These are phyloP conservation scores for Xenosphaeropsis pyriputrescens DNA, from an alignment of 2,329 filamentous ascomycete species.

Conservation along the genomic window DNA sequence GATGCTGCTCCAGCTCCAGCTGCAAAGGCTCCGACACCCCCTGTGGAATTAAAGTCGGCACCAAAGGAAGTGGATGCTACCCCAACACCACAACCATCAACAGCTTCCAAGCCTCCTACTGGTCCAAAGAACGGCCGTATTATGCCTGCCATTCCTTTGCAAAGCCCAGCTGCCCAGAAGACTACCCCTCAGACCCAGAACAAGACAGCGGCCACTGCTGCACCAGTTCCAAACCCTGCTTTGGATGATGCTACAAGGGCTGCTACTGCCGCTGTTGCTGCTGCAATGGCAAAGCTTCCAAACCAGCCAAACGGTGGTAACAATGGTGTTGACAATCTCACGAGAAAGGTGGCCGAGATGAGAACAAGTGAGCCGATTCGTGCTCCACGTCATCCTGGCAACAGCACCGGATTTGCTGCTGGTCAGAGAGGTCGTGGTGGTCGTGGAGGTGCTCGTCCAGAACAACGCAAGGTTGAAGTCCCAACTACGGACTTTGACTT, in stretches of 20 bases:
- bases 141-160: conserved; percentile 50
- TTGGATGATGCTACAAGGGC: conserved; percentile 58
- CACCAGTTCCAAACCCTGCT: conserved; percentile 18
- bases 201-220: conserved; percentile 19
- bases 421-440: conserved; percentile 27
- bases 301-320: conserved; percentile 16
- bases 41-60: conserved; percentile 54
- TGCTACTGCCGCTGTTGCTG: conserved; percentile 66
- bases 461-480: conserved; percentile 64
- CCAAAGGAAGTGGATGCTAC: conserved; percentile 35
- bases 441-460: conserved; percentile 15
- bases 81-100: conserved; percentile 10
- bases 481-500: conserved; percentile 91
- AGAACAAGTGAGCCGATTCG: conserved; percentile 43
- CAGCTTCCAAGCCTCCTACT: conserved; percentile 17
- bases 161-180: conserved; percentile 28
- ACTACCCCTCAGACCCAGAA: conserved; percentile 2
- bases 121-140: conserved; percentile 34
- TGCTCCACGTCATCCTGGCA: conserved; percentile 29
- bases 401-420: conserved; percentile 20
- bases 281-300: conserved; percentile 48
- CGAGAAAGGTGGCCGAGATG: conserved; percentile 67
- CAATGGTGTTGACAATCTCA: conserved; percentile 51
- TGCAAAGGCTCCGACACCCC: conserved; percentile 39
- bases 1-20: conserved; percentile 14